Evolutionary conservation across 169 alveolate species (phyloP).

Genomic region (Cystoisospora suis): DNA sequence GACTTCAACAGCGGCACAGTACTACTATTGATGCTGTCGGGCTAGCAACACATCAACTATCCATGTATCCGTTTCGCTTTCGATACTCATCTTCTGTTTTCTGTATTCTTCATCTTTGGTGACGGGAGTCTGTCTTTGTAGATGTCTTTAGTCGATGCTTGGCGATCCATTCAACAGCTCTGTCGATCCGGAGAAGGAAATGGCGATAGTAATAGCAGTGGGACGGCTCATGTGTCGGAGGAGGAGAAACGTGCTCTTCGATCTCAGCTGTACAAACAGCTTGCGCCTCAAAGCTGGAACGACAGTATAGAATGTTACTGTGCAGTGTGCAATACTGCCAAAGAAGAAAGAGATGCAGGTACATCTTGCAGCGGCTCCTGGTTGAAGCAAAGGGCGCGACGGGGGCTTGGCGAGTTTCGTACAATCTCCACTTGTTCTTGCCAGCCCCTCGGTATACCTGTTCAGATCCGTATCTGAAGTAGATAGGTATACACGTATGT

Average conservation of each 20-base stretch:
- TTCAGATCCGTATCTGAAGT: too few relatives aligned
- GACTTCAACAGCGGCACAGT: background rate
- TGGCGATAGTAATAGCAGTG: background rate
- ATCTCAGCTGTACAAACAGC: slow-evolving; percentile 1
- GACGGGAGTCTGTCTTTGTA: background rate
- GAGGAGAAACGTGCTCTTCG: background rate
- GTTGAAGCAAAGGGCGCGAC: too few relatives aligned
- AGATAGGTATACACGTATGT: too few relatives aligned
- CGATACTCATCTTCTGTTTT: background rate
- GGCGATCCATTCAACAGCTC: slow-evolving; percentile 21
- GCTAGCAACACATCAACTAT: background rate
- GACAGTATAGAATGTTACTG: slow-evolving; percentile 17
- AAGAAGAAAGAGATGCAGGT: background rate
- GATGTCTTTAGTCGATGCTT: slow-evolving; percentile 2
- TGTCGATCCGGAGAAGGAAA: background rate
- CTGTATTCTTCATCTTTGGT: background rate
- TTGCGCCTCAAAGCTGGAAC: slow-evolving; percentile 9
- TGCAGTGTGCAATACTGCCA: background rate
- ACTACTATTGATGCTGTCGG: background rate
- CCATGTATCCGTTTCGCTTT: background rate
- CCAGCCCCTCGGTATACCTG: too few relatives aligned
- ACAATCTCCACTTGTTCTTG: too few relatives aligned
- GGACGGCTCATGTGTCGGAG: background rate
- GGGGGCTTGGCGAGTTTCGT: too few relatives aligned
- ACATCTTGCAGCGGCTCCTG: too few relatives aligned